A percentile compares a stretch with the other conserved stretches of the same genome.
These are phyloP conservation scores for Kwoniella shandongensis DNA, from an alignment of 768 basidiomycete species.

Conservation along the genomic window DNA sequence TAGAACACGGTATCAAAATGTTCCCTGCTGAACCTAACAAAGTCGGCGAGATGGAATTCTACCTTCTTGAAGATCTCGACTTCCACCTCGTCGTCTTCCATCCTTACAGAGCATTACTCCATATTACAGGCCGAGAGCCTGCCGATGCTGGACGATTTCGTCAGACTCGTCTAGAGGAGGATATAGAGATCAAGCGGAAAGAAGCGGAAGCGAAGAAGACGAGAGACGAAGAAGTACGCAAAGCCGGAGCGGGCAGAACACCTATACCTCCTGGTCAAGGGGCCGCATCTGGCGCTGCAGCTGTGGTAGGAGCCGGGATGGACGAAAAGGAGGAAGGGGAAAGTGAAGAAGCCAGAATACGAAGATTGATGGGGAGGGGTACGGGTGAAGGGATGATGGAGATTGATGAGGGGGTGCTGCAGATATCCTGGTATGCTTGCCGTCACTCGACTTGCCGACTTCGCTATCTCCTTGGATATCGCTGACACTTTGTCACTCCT, in stretches of 20 bases:
- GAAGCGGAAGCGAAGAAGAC: conserved; percentile 67
- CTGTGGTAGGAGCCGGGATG: conserved; percentile 2
- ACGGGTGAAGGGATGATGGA: conserved; percentile 50
- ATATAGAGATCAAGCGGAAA: conserved; percentile 27
- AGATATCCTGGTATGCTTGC: conserved; percentile 78
- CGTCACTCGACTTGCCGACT: not conserved
- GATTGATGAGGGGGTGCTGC: conserved; percentile 63
- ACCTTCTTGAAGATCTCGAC: conserved; percentile 92
- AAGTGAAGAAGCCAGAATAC: conserved; percentile 38
- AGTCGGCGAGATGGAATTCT: conserved; percentile 98
- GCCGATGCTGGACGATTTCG: conserved; percentile 55
- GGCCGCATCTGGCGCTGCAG: too few species aligned
- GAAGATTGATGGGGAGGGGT: conserved; percentile 46
- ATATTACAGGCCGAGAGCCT: conserved; percentile 68
- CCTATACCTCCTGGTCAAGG: not conserved
- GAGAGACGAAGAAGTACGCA: conserved; percentile 42
- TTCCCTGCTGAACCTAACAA: conserved; percentile 86
- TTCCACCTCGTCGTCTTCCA: conserved; percentile 92
- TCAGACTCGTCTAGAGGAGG: conserved; percentile 32
- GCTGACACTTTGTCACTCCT: not conserved
- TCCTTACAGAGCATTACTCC: conserved; percentile 84
- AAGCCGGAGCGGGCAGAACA: conserved; percentile 9
- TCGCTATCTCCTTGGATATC: not conserved
- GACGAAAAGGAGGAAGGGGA: conserved; percentile 20
- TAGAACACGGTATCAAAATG: conserved; percentile 69